Evolutionary conservation across 805 yeast genomes (phyloP).

Genomic region (Blastobotrys parvus): DNA sequence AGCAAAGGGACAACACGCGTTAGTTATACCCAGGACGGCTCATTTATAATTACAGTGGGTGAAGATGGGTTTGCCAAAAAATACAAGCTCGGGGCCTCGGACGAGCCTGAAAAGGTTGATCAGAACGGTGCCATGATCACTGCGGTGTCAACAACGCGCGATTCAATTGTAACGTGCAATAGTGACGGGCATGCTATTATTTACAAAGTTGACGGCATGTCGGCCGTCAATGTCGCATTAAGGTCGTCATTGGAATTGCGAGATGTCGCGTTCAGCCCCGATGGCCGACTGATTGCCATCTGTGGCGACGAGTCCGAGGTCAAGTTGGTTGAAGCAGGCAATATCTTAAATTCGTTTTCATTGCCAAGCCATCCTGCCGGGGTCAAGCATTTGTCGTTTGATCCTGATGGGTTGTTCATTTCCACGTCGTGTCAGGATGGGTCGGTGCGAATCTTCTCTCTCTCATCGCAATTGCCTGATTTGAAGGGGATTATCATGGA

Average conservation of each 20-base stretch:
- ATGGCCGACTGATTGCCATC: slow-evolving; percentile 30
- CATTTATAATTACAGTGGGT: slow-evolving; percentile 3
- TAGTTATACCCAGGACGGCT: slow-evolving; percentile 1
- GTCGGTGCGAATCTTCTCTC: slow-evolving; percentile 23
- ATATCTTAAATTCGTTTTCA: slow-evolving; percentile 32
- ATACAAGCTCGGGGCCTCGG: background rate
- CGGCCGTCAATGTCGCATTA: slow-evolving; percentile 16
- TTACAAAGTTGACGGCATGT: slow-evolving; percentile 24
- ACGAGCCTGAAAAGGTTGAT: slow-evolving; percentile 6
- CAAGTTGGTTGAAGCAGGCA: slow-evolving; percentile 24
- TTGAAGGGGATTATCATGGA: slow-evolving; percentile 20
- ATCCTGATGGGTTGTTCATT: slow-evolving; percentile 24
- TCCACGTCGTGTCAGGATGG: slow-evolving; percentile 29
- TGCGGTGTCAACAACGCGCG: slow-evolving; percentile 20
- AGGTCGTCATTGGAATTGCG: slow-evolving; percentile 29
- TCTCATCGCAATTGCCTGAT: slow-evolving; percentile 19
- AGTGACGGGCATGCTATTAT: slow-evolving; percentile 34
- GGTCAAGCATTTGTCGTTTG: slow-evolving; percentile 39
- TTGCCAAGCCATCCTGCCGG: slow-evolving; percentile 38
- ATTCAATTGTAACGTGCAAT: slow-evolving; percentile 34
- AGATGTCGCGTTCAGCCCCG: slow-evolving; percentile 25
- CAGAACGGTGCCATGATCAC: slow-evolving; percentile 14
- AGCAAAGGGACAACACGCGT: background rate
- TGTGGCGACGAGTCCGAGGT: slow-evolving; percentile 29
- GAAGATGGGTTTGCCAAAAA: slow-evolving; percentile 1